Percentiles rank a stretch among this genome's conserved stretches.
phyloP scores from a whole-genome alignment of 208 protist species.

The Entamoeba invadens region DNA sequence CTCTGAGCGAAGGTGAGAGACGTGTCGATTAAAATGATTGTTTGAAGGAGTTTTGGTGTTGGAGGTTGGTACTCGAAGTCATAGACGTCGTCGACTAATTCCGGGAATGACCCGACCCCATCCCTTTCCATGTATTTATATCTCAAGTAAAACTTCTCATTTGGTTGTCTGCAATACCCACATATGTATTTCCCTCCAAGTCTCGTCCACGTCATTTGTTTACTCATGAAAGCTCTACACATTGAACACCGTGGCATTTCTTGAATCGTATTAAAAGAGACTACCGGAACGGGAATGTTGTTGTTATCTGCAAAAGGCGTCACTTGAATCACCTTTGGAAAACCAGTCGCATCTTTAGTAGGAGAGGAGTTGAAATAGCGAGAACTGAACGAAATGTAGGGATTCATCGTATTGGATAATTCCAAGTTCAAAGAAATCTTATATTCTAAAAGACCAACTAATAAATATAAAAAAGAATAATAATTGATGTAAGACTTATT shows the following conservation, averaged over 20 bases:
- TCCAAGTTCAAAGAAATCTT: too few species aligned
- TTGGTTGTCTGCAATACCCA: not conserved
- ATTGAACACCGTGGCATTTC: not conserved
- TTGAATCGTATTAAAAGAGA: not conserved
- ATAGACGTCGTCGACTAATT: not conserved
- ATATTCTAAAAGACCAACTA: too few species aligned
- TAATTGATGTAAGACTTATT: too few species aligned
- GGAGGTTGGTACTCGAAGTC: not conserved
- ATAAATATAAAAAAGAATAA: too few species aligned
- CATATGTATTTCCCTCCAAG: not conserved
- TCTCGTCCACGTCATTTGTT: not conserved
- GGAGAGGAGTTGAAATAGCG: too few species aligned
- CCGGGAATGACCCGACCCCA: not conserved
- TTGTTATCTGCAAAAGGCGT: not conserved
- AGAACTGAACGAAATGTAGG: too few species aligned
- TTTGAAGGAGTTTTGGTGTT: not conserved
- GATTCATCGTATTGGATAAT: too few species aligned
- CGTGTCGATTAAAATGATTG: not conserved
- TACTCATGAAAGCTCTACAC: not conserved
- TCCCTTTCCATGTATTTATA: not conserved
- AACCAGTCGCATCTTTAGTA: too few species aligned
- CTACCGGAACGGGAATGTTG: not conserved
- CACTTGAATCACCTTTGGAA: not conserved
- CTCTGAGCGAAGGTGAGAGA: not conserved
- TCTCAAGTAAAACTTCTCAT: not conserved